Percentiles rank a stretch among this genome's conserved stretches.
These are phyloP conservation scores for Ligustrum vulgare DNA, from an alignment of 257 asterid genomes.

Conservation along the genomic window DNA sequence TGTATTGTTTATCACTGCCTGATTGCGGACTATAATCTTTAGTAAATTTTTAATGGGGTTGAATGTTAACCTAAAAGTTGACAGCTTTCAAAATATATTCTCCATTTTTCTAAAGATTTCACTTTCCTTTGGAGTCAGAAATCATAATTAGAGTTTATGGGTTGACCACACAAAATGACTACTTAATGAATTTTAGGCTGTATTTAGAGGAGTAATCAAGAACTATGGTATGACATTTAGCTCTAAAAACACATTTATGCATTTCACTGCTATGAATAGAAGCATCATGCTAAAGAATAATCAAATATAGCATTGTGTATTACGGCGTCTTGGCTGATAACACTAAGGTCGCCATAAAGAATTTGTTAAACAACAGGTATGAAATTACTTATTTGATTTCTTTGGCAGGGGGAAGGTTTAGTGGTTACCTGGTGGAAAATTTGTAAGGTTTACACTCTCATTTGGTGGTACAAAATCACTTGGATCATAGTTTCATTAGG, in stretches of 20 bases:
- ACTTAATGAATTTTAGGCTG: too few relatives aligned
- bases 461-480: background rate
- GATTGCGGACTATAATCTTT: background rate
- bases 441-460: background rate
- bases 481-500: background rate
- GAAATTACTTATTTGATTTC: conserved; percentile 4
- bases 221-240: background rate
- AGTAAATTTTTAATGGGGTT: background rate
- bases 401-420: background rate
- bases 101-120: background rate
- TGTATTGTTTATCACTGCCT: background rate
- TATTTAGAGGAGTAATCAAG: background rate
- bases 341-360: conserved; percentile 80
- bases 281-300: too few relatives aligned
- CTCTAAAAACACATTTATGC: too few relatives aligned
- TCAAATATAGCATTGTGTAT: conserved; percentile 91
- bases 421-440: background rate
- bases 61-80: background rate
- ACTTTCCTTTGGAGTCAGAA: background rate
- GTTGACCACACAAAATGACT: background rate
- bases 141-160: background rate
- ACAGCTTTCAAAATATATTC: background rate
- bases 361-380: conserved; percentile 84
- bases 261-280: too few relatives aligned
- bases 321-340: conserved; percentile 73